A percentile compares a stretch with the other conserved stretches of the same genome.
phyloP scores from a whole-genome alignment of 148 eudicot species.

The Silene conica region DNA sequence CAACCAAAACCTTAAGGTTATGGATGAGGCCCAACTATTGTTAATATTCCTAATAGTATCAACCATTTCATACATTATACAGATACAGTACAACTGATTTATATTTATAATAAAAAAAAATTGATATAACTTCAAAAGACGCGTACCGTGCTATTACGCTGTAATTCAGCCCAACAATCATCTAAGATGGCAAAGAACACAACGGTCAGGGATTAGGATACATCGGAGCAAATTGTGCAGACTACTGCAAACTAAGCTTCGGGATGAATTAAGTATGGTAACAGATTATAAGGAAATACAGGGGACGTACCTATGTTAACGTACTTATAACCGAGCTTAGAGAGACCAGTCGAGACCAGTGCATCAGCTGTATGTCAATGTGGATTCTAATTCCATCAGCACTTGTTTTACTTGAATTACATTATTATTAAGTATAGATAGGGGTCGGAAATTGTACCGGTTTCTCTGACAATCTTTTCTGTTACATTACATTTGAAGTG shows the following conservation, averaged over 20 bases:
- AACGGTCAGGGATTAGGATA: too few species aligned
- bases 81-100: too few species aligned
- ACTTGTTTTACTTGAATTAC: not conserved
- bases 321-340: slow-evolving; percentile 62
- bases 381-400: not conserved
- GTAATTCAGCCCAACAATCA: too few species aligned
- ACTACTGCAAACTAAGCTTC: not conserved
- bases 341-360: slow-evolving; percentile 63
- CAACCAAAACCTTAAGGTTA: too few species aligned
- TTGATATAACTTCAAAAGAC: too few species aligned
- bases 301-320: slow-evolving; percentile 67
- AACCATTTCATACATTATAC: too few species aligned
- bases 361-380: slow-evolving; percentile 72
- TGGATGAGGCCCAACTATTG: too few species aligned
- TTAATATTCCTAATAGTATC: too few species aligned
- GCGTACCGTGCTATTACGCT: too few species aligned
- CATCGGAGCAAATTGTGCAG: not conserved
- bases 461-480: slow-evolving; percentile 34
- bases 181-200: too few species aligned
- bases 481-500: slow-evolving; percentile 33
- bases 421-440: too few species aligned
- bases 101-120: too few species aligned
- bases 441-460: slow-evolving; percentile 20
- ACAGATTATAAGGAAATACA: not conserved
- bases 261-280: not conserved